Evolutionary conservation across 73 alveolate species (phyloP), one percentile per base, ranked within the genome.

Genomic region (Paraurostyla sp.): DNA sequence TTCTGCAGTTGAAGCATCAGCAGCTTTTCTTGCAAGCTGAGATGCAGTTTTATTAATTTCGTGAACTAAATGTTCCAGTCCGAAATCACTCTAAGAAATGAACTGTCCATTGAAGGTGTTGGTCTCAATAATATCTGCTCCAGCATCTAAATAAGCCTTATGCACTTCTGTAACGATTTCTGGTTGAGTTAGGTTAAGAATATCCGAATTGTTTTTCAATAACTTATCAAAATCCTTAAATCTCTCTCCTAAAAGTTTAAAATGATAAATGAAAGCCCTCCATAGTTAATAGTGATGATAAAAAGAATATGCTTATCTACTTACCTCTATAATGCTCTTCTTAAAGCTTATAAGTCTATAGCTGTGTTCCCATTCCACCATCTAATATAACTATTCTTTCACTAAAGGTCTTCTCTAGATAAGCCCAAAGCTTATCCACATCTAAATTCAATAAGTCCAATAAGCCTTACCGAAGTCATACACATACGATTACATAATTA

Each of bases 351-450:
- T 93, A 85, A 11, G 84, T 85, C 78, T 93, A 94, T 54, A 95
- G 80, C 80, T 88, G 88, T 23, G 98, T 95, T 30, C 98, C 98
- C 98, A 95, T 95, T 56, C 94, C 98, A 18, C 98, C 98, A 49
- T 95, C 98, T 0, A 90, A 51, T 7, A 92, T 49, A 46, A 92
- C 92, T 18, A 89, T 92, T 71, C 97, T 41, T 35, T 63, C 51
- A 32, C 68, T 65, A 81, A 92, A 92, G 0, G 80, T 80, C 46
- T 59, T 51, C 68, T 80, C 62, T 0, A 88, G 87, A 36, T 88
- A 80, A 22, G 35, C 29, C 89, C 88, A 80, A 15, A 80, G 80
- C 4, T 50, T 52, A 38, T 78, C 78, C 45, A 51, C 25, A 36
- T 78, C 89, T 78, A 54, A 29, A 75, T 23, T 41, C 33, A 71